These are phyloP conservation scores for Colletotrichum sp. DNA, from an alignment of 2,329 filamentous ascomycete genomes.

Conservation along the genomic window DNA sequence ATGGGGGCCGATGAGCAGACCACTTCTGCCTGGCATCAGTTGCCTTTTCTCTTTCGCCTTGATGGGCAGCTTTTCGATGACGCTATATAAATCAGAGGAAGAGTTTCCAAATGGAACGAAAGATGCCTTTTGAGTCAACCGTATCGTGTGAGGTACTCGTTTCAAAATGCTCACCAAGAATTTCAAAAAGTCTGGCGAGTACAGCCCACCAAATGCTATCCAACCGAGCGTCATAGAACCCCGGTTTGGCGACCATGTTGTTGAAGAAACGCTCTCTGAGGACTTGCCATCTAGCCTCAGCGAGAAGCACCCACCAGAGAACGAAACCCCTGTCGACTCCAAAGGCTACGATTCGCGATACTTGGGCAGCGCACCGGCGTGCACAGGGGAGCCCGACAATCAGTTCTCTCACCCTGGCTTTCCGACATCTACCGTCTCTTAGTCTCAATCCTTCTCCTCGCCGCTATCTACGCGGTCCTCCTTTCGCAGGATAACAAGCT, in stretches of 20 bases:
- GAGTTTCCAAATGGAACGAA: background rate
- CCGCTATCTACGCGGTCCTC: background rate
- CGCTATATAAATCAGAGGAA: background rate
- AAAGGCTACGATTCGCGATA: background rate
- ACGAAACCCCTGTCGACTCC: background rate
- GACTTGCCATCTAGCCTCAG: background rate
- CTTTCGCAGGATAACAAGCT: background rate
- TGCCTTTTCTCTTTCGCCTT: background rate
- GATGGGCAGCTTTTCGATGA: background rate
- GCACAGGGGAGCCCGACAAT: background rate
- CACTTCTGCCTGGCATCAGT: background rate
- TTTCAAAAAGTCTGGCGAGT: background rate
- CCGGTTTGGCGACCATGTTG: background rate
- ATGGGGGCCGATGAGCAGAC: background rate
- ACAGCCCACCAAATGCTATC: background rate
- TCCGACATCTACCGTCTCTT: background rate
- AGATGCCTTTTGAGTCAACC: no score
- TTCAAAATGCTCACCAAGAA: background rate
- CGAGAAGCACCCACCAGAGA: background rate
- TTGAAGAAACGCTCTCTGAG: background rate
- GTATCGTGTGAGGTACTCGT: no score
- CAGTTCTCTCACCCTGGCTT: background rate
- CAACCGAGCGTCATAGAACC: background rate
- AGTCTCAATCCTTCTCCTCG: background rate
- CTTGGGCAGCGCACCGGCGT: background rate